phyloP scores from a whole-genome alignment of 257 asterid species.

The Echium plantagineum region DNA sequence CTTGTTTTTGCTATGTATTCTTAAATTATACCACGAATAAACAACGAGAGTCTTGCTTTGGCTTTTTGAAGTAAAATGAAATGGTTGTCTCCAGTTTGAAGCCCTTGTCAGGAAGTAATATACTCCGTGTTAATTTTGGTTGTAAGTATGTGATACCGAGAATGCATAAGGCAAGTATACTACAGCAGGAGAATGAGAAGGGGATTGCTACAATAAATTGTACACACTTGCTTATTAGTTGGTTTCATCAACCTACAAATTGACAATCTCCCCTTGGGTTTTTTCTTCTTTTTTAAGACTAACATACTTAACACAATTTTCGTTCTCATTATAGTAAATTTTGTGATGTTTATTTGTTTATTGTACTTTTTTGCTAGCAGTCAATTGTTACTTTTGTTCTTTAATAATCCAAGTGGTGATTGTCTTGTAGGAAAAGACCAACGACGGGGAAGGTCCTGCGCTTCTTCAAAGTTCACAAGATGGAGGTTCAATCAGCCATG shows the following conservation, averaged over 20 bases:
- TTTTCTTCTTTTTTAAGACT: too few relatives aligned
- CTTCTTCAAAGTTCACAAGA: constrained; percentile 65
- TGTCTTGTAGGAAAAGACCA: constrained; percentile 67
- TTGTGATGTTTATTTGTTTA: too few relatives aligned
- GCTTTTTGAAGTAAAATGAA: too few relatives aligned
- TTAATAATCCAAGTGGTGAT: constrained; percentile 3
- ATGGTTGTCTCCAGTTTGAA: too few relatives aligned
- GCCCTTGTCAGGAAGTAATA: too few relatives aligned
- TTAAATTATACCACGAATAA: too few relatives aligned
- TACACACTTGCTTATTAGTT: not conserved
- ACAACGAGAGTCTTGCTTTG: too few relatives aligned
- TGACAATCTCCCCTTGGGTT: not conserved
- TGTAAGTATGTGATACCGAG: too few relatives aligned
- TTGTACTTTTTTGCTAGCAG: not conserved
- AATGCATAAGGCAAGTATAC: too few relatives aligned
- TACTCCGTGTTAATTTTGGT: too few relatives aligned
- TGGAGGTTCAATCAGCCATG: constrained; percentile 70
- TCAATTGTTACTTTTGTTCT: not conserved
- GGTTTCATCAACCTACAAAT: not conserved
- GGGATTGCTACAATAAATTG: not conserved
- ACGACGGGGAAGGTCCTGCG: constrained; percentile 95
- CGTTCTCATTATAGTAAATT: too few relatives aligned
- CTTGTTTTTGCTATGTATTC: too few relatives aligned
- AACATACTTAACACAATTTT: not conserved
- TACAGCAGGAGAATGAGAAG: not conserved